These are phyloP conservation scores for Pseudodiploospora longispora DNA, from an alignment of 2,329 filamentous ascomycete genomes.

Conservation along the genomic window DNA sequence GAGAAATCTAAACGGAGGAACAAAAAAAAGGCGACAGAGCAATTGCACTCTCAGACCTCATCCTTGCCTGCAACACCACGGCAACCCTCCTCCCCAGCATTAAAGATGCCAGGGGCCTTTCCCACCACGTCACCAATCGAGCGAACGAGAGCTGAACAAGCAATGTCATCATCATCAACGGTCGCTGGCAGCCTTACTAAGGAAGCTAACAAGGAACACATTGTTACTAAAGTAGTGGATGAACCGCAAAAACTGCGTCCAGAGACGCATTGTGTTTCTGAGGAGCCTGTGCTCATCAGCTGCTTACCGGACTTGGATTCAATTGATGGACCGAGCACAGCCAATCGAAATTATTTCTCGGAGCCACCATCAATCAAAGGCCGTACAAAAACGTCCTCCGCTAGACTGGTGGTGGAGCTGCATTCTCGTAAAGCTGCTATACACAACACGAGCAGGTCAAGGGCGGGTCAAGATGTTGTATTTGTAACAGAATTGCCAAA, in stretches of 20 bases:
- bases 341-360: neutral
- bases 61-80: neutral
- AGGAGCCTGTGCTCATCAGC: neutral
- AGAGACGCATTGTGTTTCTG: too few relatives aligned
- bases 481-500: conserved; percentile 2
- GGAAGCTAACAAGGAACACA: too few relatives aligned
- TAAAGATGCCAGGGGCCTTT: conserved; percentile 6
- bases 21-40: conserved; percentile 11
- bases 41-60: conserved; percentile 5
- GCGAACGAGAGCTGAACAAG: neutral
- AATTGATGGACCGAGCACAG: neutral
- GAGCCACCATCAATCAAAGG: neutral
- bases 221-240: too few relatives aligned
- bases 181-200: too few relatives aligned
- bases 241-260: too few relatives aligned
- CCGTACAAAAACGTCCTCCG: neutral
- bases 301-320: neutral
- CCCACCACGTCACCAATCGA: conserved; percentile 3
- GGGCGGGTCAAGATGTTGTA: neutral
- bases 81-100: conserved; percentile 1
- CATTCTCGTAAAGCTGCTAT: neutral
- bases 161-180: neutral
- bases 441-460: neutral
- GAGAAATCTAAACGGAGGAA: conserved; percentile 22
- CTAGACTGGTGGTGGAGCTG: conserved; percentile 6